Percentiles rank a stretch among this genome's conserved stretches.
Conservation (phyloP, 2,329 filamentous ascomycete genomes). For the Mariannaea elegans region DNA sequence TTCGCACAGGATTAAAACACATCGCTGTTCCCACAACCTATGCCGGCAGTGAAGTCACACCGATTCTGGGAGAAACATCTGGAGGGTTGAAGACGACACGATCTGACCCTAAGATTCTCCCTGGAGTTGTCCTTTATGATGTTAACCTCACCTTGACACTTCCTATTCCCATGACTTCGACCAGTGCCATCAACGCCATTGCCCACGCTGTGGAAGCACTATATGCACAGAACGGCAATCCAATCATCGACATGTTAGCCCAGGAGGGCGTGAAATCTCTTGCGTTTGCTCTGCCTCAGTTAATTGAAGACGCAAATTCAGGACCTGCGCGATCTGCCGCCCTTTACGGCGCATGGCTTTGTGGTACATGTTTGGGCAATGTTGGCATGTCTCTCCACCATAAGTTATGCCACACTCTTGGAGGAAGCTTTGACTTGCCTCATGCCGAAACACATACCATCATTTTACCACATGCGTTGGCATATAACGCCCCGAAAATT, state of each 20-base stretch:
- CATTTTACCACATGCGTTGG: slow-evolving; percentile 68
- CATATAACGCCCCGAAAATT: slow-evolving; percentile 67
- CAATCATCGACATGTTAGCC: slow-evolving; percentile 66
- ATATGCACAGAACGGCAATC: slow-evolving; percentile 69
- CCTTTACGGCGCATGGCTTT: slow-evolving; percentile 53
- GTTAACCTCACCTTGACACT: slow-evolving; percentile 69
- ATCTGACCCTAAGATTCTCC: slow-evolving; percentile 66
- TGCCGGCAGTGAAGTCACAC: slow-evolving; percentile 71
- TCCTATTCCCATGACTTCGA: slow-evolving; percentile 61
- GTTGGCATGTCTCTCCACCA: slow-evolving; percentile 20
- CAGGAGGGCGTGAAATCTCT: slow-evolving; percentile 57
- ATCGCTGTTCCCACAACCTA: slow-evolving; percentile 66
- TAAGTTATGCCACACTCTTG: slow-evolving; percentile 54
- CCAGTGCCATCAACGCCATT: slow-evolving; percentile 72
- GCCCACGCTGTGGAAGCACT: slow-evolving; percentile 70
- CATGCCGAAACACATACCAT: slow-evolving; percentile 39
- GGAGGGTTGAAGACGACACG: slow-evolving; percentile 67
- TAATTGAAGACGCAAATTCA: slow-evolving; percentile 53
- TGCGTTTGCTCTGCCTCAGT: slow-evolving; percentile 60
- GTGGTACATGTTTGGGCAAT: slow-evolving; percentile 15
- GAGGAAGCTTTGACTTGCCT: slow-evolving; percentile 54
- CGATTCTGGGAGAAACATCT: slow-evolving; percentile 69
- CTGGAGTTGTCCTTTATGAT: slow-evolving; percentile 70
- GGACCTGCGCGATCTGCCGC: slow-evolving; percentile 54
- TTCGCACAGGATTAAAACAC: slow-evolving; percentile 62